phyloP scores from a whole-genome alignment of 2,329 filamentous ascomycete genomes.

The Pseudogymnoascus sp. region DNA sequence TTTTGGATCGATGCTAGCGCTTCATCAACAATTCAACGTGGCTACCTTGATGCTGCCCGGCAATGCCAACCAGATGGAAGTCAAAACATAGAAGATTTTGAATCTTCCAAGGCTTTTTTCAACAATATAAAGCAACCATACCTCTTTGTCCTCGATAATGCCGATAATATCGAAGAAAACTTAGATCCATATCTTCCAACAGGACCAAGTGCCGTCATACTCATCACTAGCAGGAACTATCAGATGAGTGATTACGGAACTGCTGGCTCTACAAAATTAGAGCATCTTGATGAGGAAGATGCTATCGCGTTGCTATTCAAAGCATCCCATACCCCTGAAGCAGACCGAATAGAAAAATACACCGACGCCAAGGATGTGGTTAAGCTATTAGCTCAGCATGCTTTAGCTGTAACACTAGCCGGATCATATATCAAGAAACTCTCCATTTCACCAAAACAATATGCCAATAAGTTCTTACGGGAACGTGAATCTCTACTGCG shows the following conservation, averaged over 20 bases:
- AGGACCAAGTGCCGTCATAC: background rate
- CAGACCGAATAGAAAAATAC: background rate
- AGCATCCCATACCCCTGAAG: background rate
- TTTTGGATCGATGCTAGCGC: background rate
- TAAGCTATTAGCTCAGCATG: background rate
- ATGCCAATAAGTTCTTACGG: background rate
- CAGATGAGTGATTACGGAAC: background rate
- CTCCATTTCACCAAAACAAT: background rate
- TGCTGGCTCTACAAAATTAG: background rate
- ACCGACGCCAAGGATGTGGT: background rate
- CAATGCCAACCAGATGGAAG: background rate
- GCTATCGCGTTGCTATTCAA: background rate
- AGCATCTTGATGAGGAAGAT: background rate
- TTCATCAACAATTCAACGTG: background rate
- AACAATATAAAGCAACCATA: background rate
- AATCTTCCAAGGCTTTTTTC: background rate
- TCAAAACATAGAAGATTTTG: background rate
- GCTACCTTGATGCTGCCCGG: background rate
- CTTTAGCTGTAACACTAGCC: background rate
- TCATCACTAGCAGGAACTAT: background rate
- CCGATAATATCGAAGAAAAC: background rate
- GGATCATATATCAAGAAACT: background rate
- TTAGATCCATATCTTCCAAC: background rate
- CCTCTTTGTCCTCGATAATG: background rate
- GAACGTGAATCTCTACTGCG: constrained; percentile 6